Conservation (phyloP, 305 asterid genomes). For the Fraxinus sp. region DNA sequence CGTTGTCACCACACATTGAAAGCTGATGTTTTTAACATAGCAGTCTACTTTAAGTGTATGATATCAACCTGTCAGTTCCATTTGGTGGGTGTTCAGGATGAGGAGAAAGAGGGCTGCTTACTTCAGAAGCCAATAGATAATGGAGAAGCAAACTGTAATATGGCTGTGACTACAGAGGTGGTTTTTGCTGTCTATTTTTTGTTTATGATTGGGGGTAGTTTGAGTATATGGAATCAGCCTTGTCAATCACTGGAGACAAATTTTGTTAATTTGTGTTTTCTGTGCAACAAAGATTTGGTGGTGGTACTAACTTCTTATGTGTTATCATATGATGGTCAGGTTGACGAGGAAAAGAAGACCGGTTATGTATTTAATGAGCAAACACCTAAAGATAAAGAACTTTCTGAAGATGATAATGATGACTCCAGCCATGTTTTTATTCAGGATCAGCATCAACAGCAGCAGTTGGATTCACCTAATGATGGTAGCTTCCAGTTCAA, state of each 20-base stretch:
- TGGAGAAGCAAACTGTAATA: slow-evolving; percentile 38
- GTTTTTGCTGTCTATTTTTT: slow-evolving; percentile 13
- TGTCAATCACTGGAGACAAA: neutral
- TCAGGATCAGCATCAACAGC: slow-evolving; percentile 44
- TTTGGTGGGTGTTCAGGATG: slow-evolving; percentile 43
- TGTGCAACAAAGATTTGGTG: slow-evolving; percentile 11
- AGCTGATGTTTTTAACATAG: neutral
- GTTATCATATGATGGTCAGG: slow-evolving; percentile 39
- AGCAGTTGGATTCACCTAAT: slow-evolving; percentile 36
- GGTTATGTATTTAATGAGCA: slow-evolving; percentile 18
- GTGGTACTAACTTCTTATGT: slow-evolving; percentile 9
- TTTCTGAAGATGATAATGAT: slow-evolving; percentile 22
- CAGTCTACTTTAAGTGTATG: slow-evolving; percentile 12
- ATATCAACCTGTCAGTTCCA: slow-evolving; percentile 19
- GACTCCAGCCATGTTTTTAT: slow-evolving; percentile 38
- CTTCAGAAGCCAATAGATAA: slow-evolving; percentile 42
- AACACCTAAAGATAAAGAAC: slow-evolving; percentile 12
- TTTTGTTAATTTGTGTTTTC: neutral
- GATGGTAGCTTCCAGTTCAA: slow-evolving; percentile 39
- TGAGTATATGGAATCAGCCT: slow-evolving; percentile 4
- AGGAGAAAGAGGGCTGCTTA: slow-evolving; percentile 42
- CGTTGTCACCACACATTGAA: neutral
- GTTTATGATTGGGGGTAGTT: slow-evolving; percentile 8
- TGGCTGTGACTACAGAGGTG: slow-evolving; percentile 44
- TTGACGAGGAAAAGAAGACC: slow-evolving; percentile 31